These are phyloP conservation scores for Rhodofomes roseus DNA, from an alignment of 1,284 basidiomycete genomes.

Conservation along the genomic window DNA sequence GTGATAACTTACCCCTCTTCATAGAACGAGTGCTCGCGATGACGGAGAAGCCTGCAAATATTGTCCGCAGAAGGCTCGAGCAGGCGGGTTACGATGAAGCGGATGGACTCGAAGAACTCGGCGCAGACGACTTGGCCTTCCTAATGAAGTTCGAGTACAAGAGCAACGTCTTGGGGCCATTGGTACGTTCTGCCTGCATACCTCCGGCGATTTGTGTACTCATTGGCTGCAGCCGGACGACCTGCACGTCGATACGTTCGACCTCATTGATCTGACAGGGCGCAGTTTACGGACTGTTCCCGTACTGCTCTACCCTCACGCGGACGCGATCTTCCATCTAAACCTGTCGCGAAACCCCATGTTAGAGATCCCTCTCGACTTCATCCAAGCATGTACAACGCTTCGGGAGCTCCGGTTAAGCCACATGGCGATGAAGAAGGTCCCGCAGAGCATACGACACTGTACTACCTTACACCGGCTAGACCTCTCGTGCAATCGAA, in stretches of 20 bases:
- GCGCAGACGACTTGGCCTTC: conserved; percentile 81
- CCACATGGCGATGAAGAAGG: conserved; percentile 94
- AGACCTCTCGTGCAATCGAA: conserved; percentile 92
- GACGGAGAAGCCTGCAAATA: conserved; percentile 83
- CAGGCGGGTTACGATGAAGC: conserved; percentile 89
- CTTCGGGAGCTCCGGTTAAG: conserved; percentile 86
- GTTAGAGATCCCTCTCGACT: conserved; percentile 95
- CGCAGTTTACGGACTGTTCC: conserved; percentile 89
- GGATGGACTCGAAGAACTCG: conserved; percentile 81
- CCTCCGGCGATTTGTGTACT: neutral
- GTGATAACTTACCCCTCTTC: neutral
- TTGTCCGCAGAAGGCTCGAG: conserved; percentile 81
- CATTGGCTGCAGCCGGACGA: conserved; percentile 57
- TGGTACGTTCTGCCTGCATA: conserved; percentile 40
- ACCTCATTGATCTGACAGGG: conserved; percentile 83
- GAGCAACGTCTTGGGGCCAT: conserved; percentile 62
- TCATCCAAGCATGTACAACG: conserved; percentile 85
- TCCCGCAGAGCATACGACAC: conserved; percentile 83
- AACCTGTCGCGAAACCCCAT: conserved; percentile 95
- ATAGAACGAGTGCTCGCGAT: conserved; percentile 79
- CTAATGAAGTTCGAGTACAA: conserved; percentile 88
- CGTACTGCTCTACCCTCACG: conserved; percentile 84
- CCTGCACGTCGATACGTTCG: conserved; percentile 70
- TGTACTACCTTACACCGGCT: conserved; percentile 77
- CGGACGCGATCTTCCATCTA: conserved; percentile 83